Evolutionary conservation across 352 stramenopile species (phyloP), one percentile per base, ranked within the genome.

Genomic region (Phytophthora kernoviae): DNA sequence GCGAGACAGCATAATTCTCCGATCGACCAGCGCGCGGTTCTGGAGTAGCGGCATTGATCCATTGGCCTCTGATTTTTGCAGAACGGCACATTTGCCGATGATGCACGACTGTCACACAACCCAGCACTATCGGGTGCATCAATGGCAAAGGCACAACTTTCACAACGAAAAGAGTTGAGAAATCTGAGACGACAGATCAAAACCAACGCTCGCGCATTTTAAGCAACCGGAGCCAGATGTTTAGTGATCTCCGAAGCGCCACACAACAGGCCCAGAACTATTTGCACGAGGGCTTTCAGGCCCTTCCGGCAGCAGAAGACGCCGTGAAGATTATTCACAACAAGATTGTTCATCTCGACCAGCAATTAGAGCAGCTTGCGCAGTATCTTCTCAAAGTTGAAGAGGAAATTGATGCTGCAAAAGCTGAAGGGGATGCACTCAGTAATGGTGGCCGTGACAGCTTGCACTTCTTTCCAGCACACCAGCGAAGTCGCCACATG

Each of bases 191-290:
- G 87, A 11, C 63, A 89, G 40, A 83, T 95, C 15, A 95, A 92
- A 94, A 93, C 34, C 87, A 95, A 48, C 75, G 87, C 5, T 91
- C 87, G 17, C 77, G 85, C 15, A 79, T 95, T 40, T 57, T 95
- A 34, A 93, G 75, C 62, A 95, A 91, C 39, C 73, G 81, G 1
- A 92, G 85, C 33, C 84, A 94, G 46, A 62, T 96, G 10, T 91
- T 84, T 62, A 85, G 87, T 30, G 84, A 96, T 48, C 65, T 94
- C 57, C 91, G 88, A 46, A 92, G 78, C 47, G 85, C 85, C 9
- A 93, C 75, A 1, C 84, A 94, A 26, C 81, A 92, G 60, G 81
- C 82, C 6, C 84, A 94, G 43, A 94, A 92, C 47, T 94, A 92
- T 59, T 42, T 94, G 5, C 84, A 94, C 46, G 84, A 94, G 83